A percentile compares a stretch with the other conserved stretches of the same genome.
These are phyloP conservation scores for Russula olivacea DNA, from an alignment of 768 basidiomycete species.

Conservation along the genomic window DNA sequence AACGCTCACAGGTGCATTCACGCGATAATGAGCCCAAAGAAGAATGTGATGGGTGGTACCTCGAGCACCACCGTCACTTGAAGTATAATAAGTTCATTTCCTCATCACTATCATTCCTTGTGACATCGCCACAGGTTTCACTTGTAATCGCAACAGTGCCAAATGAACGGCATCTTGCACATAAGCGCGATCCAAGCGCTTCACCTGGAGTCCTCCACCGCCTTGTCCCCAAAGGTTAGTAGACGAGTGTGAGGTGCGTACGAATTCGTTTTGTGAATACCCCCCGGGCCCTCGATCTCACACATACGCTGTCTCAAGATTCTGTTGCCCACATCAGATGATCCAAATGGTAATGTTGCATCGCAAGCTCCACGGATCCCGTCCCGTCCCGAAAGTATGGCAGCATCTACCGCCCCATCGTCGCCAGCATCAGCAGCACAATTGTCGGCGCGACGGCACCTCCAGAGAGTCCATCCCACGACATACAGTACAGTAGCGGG, in stretches of 20 bases:
- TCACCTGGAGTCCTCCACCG: neutral
- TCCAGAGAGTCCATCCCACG: neutral
- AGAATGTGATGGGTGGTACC: neutral
- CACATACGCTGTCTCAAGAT: neutral
- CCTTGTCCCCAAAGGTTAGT: neutral
- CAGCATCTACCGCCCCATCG: neutral
- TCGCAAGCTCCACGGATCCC: neutral
- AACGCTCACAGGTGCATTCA: neutral
- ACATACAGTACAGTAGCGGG: neutral
- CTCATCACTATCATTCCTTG: slow-evolving; percentile 13
- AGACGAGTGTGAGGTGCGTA: slow-evolving; percentile 3
- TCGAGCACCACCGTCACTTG: neutral
- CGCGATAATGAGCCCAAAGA: slow-evolving; percentile 1
- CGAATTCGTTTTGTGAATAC: neutral
- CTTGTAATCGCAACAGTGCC: neutral
- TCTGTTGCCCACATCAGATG: neutral
- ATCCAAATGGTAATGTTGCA: neutral
- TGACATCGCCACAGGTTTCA: slow-evolving; percentile 2
- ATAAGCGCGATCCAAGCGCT: neutral
- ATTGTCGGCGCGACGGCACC: neutral
- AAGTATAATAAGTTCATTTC: slow-evolving; percentile 1
- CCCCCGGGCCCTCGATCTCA: neutral
- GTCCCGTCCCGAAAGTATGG: neutral
- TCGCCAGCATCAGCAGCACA: neutral
- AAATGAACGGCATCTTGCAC: neutral